Evolutionary conservation across 1,284 basidiomycete genomes (phyloP), one percentile per base, ranked within the genome.

Genomic region (Mycena sp.): DNA sequence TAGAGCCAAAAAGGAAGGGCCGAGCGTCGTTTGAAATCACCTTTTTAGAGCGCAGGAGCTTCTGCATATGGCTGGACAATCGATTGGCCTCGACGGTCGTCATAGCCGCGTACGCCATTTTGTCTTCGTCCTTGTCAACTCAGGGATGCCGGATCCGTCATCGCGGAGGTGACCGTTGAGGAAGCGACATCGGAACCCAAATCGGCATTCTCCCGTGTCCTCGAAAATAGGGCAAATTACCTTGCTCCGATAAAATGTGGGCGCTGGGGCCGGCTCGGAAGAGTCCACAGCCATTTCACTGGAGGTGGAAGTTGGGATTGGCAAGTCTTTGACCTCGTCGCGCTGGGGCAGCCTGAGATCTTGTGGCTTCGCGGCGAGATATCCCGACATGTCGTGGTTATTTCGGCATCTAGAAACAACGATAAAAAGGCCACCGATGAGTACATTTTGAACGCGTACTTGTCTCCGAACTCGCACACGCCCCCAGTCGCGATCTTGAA

Each of bases 151-250:
- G 21, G 76, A 67, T 21, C 82, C 83, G 26, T 79, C 77, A 46
- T 75, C 73, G 25, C 72, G 76, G 6, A 87, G 74, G 72, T 99
- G 97, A 0, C 86, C 89, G 12, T 92, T 91, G 4, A 98, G 85
- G 78, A 93, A 98, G 2, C 97, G 89, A 74, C 97, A 99, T 76
- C 94, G 93, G 79, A 94, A 91, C 5, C 95, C 97, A 67, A 87
- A 88, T 80, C 79, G 88, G 78, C 96, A 99, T 72, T 90, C 86
- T 0, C 96, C 96, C 6, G 85, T 83, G 66, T 89, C 87, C 28
- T 83, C 80, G 70, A 88, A 95, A 4, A 90, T 83, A 1, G 95
- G 93, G 71, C 95, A 98, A 1, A 71, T 77, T 0, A 86, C 75
- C 14, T 76, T 70, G n/a, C n/a, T n/a, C n/a, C n/a, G n/a, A n/a